Evolutionary conservation across 768 basidiomycete species (phyloP), one percentile per base, ranked within the genome.

Genomic region (Tricholoma flavovirens): DNA sequence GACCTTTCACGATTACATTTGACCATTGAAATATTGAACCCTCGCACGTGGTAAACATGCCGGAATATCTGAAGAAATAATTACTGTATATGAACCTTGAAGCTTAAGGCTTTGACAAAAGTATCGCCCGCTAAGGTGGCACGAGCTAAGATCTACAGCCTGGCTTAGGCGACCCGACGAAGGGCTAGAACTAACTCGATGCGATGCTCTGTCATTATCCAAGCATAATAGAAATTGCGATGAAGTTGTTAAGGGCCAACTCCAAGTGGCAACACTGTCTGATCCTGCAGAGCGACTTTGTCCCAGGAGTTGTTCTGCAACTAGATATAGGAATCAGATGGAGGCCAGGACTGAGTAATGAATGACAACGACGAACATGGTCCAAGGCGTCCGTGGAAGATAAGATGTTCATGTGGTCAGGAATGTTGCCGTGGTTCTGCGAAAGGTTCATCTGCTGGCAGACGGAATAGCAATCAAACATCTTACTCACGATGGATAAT

Each of bases 251-350:
- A 57, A 6, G 64, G 52, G 55, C 76, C 70, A 49, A 83, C 65
- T 30, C 85, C 84, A 1, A 88, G 70, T 10, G 86, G 84, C 53
- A 86, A 67, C 76, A 86, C 80, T 9, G 67, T 73, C 52, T 66
- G 68, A 62, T 86, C 82, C 56, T 70, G 72, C 53, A 87, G 64
- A 12, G 66, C 70, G 0, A 65, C 60, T 59, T 67, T 68, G 22
- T 77, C 73, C 87, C 87, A 88, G 6, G 69, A 70, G n/a, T 65
- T 66, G 42, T 69, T 82, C 42, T 73, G 69, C 50, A 88, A 70
- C 88, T 89, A 56, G 7, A 53, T 10, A 17, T 17, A 8, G 54
- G 50, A 46, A 49, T 50, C 17, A 49, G n/a, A 26, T 30, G 46
- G n/a, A 36, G 30, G 4, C 38, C 45, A 49, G 21, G 22, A n/a